Percentiles rank a stretch among this genome's conserved stretches.
These are phyloP conservation scores for Usnea hakonensis DNA, from an alignment of 495 filamentous ascomycete species.

Conservation along the genomic window DNA sequence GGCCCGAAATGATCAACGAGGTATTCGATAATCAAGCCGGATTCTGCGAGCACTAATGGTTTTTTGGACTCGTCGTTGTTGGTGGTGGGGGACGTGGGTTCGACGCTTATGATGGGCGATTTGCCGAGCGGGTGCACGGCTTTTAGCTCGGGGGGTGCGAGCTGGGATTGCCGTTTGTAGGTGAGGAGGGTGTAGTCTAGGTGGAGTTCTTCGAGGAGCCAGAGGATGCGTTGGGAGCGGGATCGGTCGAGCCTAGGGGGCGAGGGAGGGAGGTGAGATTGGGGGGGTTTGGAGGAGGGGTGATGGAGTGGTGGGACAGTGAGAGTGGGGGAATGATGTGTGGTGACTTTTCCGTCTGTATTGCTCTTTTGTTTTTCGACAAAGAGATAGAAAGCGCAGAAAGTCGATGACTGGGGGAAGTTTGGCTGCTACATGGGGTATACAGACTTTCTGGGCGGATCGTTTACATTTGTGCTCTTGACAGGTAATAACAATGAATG, in stretches of 20 bases:
- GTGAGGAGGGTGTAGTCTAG: conserved; percentile 68
- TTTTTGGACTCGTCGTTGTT: conserved; percentile 30
- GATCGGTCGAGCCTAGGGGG: conserved; percentile 60
- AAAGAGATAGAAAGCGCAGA: too few species aligned
- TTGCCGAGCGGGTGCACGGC: conserved; percentile 81
- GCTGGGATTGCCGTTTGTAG: conserved; percentile 56
- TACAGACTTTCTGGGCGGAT: too few species aligned
- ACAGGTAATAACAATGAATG: too few species aligned
- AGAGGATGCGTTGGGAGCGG: conserved; percentile 77
- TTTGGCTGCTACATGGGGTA: too few species aligned
- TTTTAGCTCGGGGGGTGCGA: conserved; percentile 66
- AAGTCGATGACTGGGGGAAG: too few species aligned
- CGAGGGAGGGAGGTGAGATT: neutral
- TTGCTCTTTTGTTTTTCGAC: too few species aligned
- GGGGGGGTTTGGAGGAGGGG: too few species aligned
- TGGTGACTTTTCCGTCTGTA: too few species aligned
- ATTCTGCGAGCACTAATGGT: conserved; percentile 69
- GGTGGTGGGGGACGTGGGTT: too few species aligned
- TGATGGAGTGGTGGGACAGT: too few species aligned
- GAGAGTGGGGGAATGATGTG: neutral
- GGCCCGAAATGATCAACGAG: conserved; percentile 65
- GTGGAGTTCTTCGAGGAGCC: conserved; percentile 81
- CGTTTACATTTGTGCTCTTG: too few species aligned
- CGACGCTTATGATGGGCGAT: conserved; percentile 62
- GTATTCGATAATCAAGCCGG: conserved; percentile 71